Conservation (phyloP, 2,329 filamentous ascomycete species). For the Fusarium praegraminearum region DNA sequence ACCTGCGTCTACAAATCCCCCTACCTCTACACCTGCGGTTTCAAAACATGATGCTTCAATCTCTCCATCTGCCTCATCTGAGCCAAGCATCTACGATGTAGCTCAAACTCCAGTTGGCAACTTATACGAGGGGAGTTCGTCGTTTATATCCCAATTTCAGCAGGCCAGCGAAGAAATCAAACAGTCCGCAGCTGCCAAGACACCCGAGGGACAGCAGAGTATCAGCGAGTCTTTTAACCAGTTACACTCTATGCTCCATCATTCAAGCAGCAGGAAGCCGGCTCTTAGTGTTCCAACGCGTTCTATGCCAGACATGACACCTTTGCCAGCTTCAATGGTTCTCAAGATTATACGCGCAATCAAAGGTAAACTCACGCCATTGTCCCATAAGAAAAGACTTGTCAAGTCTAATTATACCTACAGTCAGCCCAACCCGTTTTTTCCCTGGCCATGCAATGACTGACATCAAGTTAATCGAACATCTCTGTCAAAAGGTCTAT, state of each 20-base stretch:
- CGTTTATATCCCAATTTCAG: constrained; percentile 34
- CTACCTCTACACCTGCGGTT: neutral
- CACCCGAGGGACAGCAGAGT: constrained; percentile 26
- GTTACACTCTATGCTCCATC: constrained; percentile 12
- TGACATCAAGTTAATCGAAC: constrained; percentile 24
- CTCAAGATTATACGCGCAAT: constrained; percentile 23
- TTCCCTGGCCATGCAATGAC: constrained; percentile 29
- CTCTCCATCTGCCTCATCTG: constrained; percentile 16
- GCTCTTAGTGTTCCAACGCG: neutral
- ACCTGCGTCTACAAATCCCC: neutral
- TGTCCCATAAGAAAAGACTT: neutral
- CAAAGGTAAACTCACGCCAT: constrained; percentile 1
- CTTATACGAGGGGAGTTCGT: constrained; percentile 38
- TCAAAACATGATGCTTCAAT: neutral
- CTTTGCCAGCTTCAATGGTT: constrained; percentile 20
- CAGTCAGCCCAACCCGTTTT: constrained; percentile 18
- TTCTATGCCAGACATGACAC: constrained; percentile 6
- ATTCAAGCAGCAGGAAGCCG: neutral
- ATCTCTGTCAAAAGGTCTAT: constrained; percentile 35
- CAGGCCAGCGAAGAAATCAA: constrained; percentile 32
- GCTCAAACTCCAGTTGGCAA: neutral
- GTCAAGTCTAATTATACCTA: neutral
- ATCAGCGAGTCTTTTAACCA: constrained; percentile 32
- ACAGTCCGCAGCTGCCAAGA: constrained; percentile 20
- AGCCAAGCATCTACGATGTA: constrained; percentile 1